A percentile compares a stretch with the other conserved stretches of the same genome.
Evolutionary conservation across 1,139 yeast species (phyloP).

Genomic region (Hemisphaericaspora xylofermentans): DNA sequence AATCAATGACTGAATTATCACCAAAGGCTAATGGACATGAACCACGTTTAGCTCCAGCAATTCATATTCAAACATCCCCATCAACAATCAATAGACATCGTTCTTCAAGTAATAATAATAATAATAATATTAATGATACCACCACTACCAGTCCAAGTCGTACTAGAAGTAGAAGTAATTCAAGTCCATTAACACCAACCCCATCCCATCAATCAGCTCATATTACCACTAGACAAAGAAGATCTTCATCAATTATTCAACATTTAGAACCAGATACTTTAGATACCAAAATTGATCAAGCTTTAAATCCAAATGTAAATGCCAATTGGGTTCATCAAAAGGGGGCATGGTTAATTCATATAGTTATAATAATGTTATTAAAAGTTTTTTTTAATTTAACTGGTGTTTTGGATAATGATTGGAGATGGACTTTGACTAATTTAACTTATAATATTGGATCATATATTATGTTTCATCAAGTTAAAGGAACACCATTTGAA

Average conservation of each 20-base stretch:
- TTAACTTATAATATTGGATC: conserved; percentile 87
- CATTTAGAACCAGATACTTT: conserved; percentile 92
- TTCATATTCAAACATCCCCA: background rate
- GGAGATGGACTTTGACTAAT: conserved; percentile 94
- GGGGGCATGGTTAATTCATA: conserved; percentile 94
- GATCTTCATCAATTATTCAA: conserved; percentile 60
- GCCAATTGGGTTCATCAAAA: conserved; percentile 96
- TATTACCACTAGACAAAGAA: conserved; percentile 38
- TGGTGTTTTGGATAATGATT: conserved; percentile 68
- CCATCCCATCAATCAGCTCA: conserved; percentile 27
- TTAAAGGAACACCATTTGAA: conserved; percentile 96
- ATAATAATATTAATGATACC: no score
- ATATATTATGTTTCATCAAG: conserved; percentile 93
- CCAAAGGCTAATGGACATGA: background rate
- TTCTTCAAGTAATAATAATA: background rate
- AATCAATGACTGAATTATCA: background rate
- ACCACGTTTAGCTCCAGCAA: background rate
- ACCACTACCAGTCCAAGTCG: conserved; percentile 11
- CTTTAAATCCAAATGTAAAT: conserved; percentile 82
- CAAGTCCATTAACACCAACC: conserved; percentile 23
- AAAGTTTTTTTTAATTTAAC: conserved; percentile 76
- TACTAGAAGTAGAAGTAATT: conserved; percentile 13
- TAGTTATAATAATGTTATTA: conserved; percentile 73
- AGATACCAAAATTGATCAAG: conserved; percentile 91
- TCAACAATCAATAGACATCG: background rate